Conservation (phyloP, 1,139 yeast species). For the Debaryomyces sp. region DNA sequence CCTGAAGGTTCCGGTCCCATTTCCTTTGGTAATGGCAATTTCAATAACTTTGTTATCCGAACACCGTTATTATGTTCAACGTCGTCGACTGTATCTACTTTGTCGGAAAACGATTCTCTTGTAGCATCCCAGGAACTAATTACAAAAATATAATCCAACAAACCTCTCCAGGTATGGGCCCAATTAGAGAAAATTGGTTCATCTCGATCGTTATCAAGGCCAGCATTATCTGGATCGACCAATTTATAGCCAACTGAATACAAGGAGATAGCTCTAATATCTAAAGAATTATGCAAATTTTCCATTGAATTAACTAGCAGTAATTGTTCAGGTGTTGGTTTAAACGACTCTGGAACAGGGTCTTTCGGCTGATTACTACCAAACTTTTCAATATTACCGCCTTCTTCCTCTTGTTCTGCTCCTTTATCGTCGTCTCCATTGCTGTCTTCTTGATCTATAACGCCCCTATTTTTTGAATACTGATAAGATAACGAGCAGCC, state of each 20-base stretch:
- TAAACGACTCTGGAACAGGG: constrained; percentile 59
- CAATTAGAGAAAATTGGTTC: constrained; percentile 90
- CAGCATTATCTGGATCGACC: constrained; percentile 74
- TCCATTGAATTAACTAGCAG: constrained; percentile 50
- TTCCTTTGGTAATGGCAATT: constrained; percentile 71
- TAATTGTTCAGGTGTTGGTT: constrained; percentile 47
- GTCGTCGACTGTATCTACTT: constrained; percentile 40
- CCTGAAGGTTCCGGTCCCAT: constrained; percentile 76
- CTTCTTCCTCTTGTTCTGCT: constrained; percentile 41
- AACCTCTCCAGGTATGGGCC: constrained; percentile 90
- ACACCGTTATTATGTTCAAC: constrained; percentile 48
- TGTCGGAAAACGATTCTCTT: constrained; percentile 25
- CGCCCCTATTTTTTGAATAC: constrained; percentile 41
- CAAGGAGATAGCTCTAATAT: constrained; percentile 65
- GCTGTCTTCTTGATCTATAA: constrained; percentile 17
- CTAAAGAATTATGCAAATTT: constrained; percentile 55
- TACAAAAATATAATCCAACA: constrained; percentile 77
- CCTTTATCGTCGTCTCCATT: constrained; percentile 33
- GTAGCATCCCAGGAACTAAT: constrained; percentile 52
- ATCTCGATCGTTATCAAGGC: constrained; percentile 60
- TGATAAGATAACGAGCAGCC: constrained; percentile 64
- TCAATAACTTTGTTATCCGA: constrained; percentile 53
- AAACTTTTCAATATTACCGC: constrained; percentile 47
- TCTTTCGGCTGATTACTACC: constrained; percentile 57
- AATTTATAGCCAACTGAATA: constrained; percentile 68